Evolutionary conservation across 2,329 filamentous ascomycete genomes (phyloP), one percentile per base, ranked within the genome.

Genomic region (Escovopsis sp.): DNA sequence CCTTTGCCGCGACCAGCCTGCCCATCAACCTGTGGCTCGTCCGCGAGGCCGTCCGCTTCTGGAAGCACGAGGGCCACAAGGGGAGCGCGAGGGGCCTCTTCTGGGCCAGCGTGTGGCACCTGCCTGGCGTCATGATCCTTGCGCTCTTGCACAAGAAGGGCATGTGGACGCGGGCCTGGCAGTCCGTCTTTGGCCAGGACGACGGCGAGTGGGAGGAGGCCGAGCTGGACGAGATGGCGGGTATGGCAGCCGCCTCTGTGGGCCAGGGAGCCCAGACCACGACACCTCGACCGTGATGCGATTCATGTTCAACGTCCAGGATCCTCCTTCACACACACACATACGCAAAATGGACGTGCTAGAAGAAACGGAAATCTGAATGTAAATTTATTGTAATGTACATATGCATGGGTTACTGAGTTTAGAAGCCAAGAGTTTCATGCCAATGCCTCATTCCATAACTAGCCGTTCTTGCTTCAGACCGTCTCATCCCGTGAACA

Each of bases 21-120:
- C 72, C 82, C 3, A 74, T 92, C 41, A 98, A 98, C 53, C 63
- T 68, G 23, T 98, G 90, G 90, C 72, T 98, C 45, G 66, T 76
- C 8, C 70, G 74, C 36, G 79, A 92, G 56, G 85, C 88, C 0
- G 72, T 83, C 47, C 65, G 68, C 27, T 94, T 96, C 60, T 94
- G 82, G 78, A 72, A 69, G 42, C 63, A 72, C 19, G 73, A 85
- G 48, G 88, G 88, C 11, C 71, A 79, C 41, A 76, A 78, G 46
- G 87, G 87, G 2, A 84, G 72, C 14, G 87, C 90, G 2, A 71
- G 85, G 37, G 78, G 79, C 0, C 57, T 98, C 35, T 98, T 98
- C 57, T 98, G 90, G 90, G 87, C 90, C 2, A 94, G 85, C 54
- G 85, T 98, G 9, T 96, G 88, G 90, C 87, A 94, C 60, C 57